Base-by-base conservation (phyloP, 2,329 filamentous ascomycete genomes). In the Neonectria coccinea region DNA sequence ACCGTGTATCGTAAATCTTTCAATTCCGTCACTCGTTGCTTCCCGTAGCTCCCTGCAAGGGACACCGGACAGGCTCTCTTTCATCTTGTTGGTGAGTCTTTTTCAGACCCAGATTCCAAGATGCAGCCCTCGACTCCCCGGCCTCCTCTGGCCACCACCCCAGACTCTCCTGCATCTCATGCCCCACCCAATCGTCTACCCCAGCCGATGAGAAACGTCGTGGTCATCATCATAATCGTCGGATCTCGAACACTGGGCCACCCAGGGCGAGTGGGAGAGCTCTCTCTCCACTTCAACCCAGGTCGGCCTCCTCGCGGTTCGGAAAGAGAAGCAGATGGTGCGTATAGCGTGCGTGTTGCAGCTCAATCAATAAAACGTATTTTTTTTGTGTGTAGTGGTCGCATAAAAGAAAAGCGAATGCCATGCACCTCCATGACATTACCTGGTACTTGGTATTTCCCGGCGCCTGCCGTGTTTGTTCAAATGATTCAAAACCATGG, bases 401-500 rank as follows among this genome's bases (percentile, higher is more conserved):
- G 67, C 69, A 66, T 66, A 41, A 65, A 70, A 71, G 29, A 66
- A 67, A 67, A 64, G 67, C 59, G 70, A 65, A 61, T 63, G 61
- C 56, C 71, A 70, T 70, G 59, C 59, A 51, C 62, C 61, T 50
- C 56, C 52, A 67, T 70, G 65, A 51, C 70, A 53, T 68, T 59
- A 56, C 45, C 53, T 66, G 62, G 57, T 64, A 48, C 45, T 47
- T 71, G 67, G 57, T 69, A 72, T 70, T 70, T 74, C 67, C 67
- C 62, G 71, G 69, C 70, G 72, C 72, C 72, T 72, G 52, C 66
- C 68, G 47, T 65, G 70, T 63, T 71, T 64, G 62, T 65, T 67
- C 65, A 61, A 71, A 66, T 61, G 62, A 70, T 66, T 67, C 58
- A 69, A 74, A 73, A 69, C 69, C 70, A 68, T 71, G 74, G 74